Evolutionary conservation across 1,284 basidiomycete genomes (phyloP), one percentile per base, ranked within the genome.

Genomic region (Apiotrichum sp.): DNA sequence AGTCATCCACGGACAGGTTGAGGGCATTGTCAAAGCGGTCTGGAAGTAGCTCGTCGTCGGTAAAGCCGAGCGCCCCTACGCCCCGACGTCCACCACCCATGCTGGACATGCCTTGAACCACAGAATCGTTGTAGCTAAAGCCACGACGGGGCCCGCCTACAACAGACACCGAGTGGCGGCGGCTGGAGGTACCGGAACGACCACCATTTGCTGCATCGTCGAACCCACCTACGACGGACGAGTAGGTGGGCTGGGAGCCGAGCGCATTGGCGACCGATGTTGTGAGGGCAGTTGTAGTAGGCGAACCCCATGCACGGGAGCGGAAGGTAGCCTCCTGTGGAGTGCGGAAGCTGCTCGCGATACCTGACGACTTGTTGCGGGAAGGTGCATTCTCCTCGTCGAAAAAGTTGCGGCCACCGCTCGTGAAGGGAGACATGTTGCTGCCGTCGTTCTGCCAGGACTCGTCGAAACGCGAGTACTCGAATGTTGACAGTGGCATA

Each of bases 101-200:
- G 8, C 84, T 83, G 80, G 57, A 85, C 54, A 82, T 82, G 4
- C 83, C 84, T 57, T 84, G 76, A 13, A 86, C 79, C 0, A 86
- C 84, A 7, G 53, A 38, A n/a, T 72, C 70, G 31, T 68, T 62
- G 59, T 72, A 69, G 48, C 59, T 59, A 48, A 72, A 69, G 16
- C 73, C 73, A 43, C 71, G 61, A 34, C 74, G 58, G 35, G 69
- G 68, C 9, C 74, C 69, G 29, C 72, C 68, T 6, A 92, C 87
- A 57, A 92, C 84, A 56, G 87, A 89, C 61, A 93, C 89, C 59
- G 86, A 89, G 66, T 93, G 90, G 40, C 90, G 78, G 45, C 90
- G 79, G 65, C 86, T 89, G 9, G 89, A 89, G 1, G 87, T 86
- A 0, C 89, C 90, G 1, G 72, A 74, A 53, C 63, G 61, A 3